Base-by-base conservation (phyloP, 306 rosid genomes). In the Cucumis cinereus region DNA sequence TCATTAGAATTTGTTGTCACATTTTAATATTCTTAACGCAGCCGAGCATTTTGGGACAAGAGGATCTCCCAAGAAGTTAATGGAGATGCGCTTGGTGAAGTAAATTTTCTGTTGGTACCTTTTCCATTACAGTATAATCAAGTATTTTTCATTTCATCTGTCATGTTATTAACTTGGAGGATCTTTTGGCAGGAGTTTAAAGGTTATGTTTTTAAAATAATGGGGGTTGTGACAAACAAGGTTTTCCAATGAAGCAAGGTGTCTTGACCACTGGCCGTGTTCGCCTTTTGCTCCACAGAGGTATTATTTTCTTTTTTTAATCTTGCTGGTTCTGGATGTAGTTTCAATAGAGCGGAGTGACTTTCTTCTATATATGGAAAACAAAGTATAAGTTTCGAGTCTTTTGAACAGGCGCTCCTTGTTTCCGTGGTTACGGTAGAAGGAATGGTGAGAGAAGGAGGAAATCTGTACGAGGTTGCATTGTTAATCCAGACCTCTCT, bases 161-260 rank as follows among this genome's bases (percentile, higher is more conserved):
- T 62, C 47, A 33, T 30, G 22, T 30, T 30, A 10, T 33, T 33
- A 35, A 22, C 70, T 62, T 62, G 22, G 70, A 0, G 8, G 26
- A 15, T 2, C 2, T 17, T 24, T 53, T 43, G 17, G 36, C 86
- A 87, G 90, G 90, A 87, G 45, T 84, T 87, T 17, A 84, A 63
- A 82, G 90, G 90, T 10, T 87, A 84, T 36, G 86, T 87, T 24
- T 87, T 87, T 60, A 87, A 87, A 36, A 87, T 87, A 15, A 84
- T 81, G 88, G 90, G 90, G 90, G 88, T 0, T 87, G 90, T 12
- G 88, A 87, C 85, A 87, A 87, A 68, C 88, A 87, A 60, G 90
- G 88, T 3, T 87, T 87, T 73, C 90, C 90, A 22, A 84, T 84
- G 90, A 87, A 87, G 74, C 90, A 87, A 86, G 88, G 88, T 43